A percentile compares a stretch with the other conserved stretches of the same genome.
phyloP scores from a whole-genome alignment of 169 alveolate genomes.

The Perkinsus marinus region DNA sequence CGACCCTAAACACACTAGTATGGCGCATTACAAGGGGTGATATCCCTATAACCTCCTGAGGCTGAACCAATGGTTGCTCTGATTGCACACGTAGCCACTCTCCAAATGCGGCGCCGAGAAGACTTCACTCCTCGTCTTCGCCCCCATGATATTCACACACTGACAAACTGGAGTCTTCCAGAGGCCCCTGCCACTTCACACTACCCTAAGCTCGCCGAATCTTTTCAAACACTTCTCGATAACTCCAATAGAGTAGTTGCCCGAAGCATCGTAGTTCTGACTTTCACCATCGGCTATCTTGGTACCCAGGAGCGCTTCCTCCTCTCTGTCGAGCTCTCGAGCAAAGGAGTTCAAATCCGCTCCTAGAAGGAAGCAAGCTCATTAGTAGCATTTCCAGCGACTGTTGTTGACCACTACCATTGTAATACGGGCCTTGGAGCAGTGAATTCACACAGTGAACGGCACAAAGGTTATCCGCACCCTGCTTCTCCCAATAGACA shows the following conservation, averaged over 20 bases:
- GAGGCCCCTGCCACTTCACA: too few species aligned
- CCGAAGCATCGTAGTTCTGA: constrained; percentile 3
- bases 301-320: not conserved
- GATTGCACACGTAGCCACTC: constrained; percentile 55
- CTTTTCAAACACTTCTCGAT: constrained; percentile 44
- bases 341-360: not conserved
- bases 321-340: not conserved
- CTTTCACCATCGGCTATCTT: not conserved
- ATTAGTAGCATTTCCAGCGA: too few species aligned
- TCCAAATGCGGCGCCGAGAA: constrained; percentile 41
- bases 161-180: too few species aligned
- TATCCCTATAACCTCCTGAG: constrained; percentile 34
- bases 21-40: not conserved
- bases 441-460: constrained; percentile 64
- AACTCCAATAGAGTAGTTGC: constrained; percentile 44
- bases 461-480: constrained; percentile 71
- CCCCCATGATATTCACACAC: not conserved
- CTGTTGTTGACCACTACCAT: not conserved
- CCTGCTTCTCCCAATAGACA: constrained; percentile 76
- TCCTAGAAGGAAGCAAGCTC: not conserved
- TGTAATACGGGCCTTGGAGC: constrained; percentile 42
- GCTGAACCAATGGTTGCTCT: constrained; percentile 52
- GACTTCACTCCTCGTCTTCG: constrained; percentile 16
- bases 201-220: constrained; percentile 26
- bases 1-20: not conserved